Conservation (phyloP, 2,329 filamentous ascomycete species). For the Zymoseptoria crescenta region DNA sequence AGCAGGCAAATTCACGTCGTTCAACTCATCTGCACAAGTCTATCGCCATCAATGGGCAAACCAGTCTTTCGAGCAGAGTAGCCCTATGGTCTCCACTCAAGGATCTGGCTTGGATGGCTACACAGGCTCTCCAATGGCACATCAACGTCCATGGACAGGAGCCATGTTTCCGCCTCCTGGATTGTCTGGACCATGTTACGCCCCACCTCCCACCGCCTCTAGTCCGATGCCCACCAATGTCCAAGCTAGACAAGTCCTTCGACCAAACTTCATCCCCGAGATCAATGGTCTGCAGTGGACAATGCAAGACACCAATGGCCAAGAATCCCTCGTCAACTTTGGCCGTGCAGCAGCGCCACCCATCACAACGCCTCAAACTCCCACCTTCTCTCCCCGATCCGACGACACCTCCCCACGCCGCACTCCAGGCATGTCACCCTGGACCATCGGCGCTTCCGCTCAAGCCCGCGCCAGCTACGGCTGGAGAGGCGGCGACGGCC, state of each 20-base stretch:
- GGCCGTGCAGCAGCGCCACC: slow-evolving; percentile 7
- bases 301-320: slow-evolving; percentile 8
- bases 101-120: background rate
- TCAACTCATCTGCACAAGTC: background rate
- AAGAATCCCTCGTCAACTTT: slow-evolving; percentile 10
- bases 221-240: slow-evolving; percentile 1
- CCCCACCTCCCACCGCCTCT: background rate
- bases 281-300: slow-evolving; percentile 15
- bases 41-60: background rate
- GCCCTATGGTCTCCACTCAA: background rate
- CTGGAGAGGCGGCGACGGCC: slow-evolving; percentile 30
- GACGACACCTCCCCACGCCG: slow-evolving; percentile 10
- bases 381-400: slow-evolving; percentile 10
- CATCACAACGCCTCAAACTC: slow-evolving; percentile 2
- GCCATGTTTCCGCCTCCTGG: background rate
- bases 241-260: slow-evolving; percentile 13
- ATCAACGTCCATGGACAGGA: background rate
- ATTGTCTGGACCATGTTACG: background rate
- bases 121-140: background rate
- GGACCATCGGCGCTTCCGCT: slow-evolving; percentile 16
- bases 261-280: slow-evolving; percentile 11
- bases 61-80: background rate
- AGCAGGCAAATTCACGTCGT: background rate
- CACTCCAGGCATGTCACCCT: slow-evolving; percentile 5
- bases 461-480: slow-evolving; percentile 16